Evolutionary conservation across 1,284 basidiomycete species (phyloP), one percentile per base, ranked within the genome.

Genomic region (Cronartium ribicola): DNA sequence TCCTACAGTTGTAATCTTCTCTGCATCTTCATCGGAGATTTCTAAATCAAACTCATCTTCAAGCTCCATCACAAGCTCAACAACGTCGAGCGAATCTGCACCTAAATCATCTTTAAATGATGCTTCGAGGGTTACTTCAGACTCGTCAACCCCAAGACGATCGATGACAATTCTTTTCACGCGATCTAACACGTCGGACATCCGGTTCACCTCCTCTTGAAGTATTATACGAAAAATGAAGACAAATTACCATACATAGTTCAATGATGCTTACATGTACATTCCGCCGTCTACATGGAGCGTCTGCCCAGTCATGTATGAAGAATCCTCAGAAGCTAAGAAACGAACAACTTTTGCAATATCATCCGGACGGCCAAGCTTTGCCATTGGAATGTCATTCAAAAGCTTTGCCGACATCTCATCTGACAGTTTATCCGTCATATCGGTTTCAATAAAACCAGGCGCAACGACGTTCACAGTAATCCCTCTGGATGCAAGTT

Each of bases 341-440:
- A 92, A 97, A n/a, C 96, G 87, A 68, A 91, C 83, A 0, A 92
- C 90, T 5, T 94, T 94, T 43, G 90, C 91, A 83, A 97, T 94
- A 83, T 97, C 94, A 60, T 84, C 84, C 1, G 94, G 92, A 43
- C 85, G 83, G 48, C 92, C 94, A 94, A 94, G 97, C 75, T 94
- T 84, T 20, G 46, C 78, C 3, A 78, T 78, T 1, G 79, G 79
- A 48, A 79, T 79, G 13, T 78, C 76, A 64, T 95, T 93, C 74
- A 90, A 88, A 80, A 97, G 94, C n/a, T n/a, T n/a, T 83, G 97
- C 94, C 68, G 88, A 87, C 75, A 89, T 84, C 67, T 91, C 87
- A 57, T 84, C 85, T 51, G 89, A 87, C 60, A 94, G 84, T 78
- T 86, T 87, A 79, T 89, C 88, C 82, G 92, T 94, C 74, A 74